Base-by-base conservation (phyloP, 495 filamentous ascomycete genomes). In the Hypoxylon rickii region DNA sequence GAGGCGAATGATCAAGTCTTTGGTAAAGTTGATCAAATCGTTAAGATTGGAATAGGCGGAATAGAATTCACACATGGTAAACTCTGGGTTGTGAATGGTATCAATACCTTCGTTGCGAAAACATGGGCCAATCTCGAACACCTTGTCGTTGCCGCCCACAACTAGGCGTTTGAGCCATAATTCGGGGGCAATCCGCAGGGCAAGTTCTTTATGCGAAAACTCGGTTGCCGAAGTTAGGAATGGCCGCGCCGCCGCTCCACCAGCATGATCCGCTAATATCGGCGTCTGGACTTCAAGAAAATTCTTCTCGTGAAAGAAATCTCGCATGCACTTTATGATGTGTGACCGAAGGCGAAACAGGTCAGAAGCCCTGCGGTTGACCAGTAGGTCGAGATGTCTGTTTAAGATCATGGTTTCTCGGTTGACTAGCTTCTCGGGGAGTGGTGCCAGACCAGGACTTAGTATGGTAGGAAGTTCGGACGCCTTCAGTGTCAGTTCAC, bases 31-130 rank as follows among this genome's bases (percentile, higher is more conserved):
- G 59, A 96, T 90, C 19, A 98, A 75, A 26, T 90, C 85, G 31
- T 85, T 78, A 0, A 97, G 79, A 54, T 85, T 87, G 44, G 89
- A 85, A 61, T 91, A 96, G 10, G 90, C 84, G 44, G 86, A 82
- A 71, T 98, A 98, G 79, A 96, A 97, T 73, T 98, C 94, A 77
- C 92, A 97, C 26, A 87, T 97, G 18, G 88, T 92, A 74, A 97
- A 98, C 70, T 98, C 94, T 4, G 94, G 92, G 65, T 97, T 97
- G 71, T 97, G 94, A 0, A 89, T 96, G 18, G 86, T 82, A 72
- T 98, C 94, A 32, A 97, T 67, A 78, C 90, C 90, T 78, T 98
- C 94, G 73, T 98, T 97, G 36, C 94, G 85, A 71, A 98, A 98
- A 21, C 88, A 88, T 24, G 88, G 85, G 16, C 95, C 94, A 61